A percentile compares a stretch with the other conserved stretches of the same genome.
These are phyloP conservation scores for Podospora anserina DNA, from an alignment of 495 filamentous ascomycete species.

Conservation along the genomic window DNA sequence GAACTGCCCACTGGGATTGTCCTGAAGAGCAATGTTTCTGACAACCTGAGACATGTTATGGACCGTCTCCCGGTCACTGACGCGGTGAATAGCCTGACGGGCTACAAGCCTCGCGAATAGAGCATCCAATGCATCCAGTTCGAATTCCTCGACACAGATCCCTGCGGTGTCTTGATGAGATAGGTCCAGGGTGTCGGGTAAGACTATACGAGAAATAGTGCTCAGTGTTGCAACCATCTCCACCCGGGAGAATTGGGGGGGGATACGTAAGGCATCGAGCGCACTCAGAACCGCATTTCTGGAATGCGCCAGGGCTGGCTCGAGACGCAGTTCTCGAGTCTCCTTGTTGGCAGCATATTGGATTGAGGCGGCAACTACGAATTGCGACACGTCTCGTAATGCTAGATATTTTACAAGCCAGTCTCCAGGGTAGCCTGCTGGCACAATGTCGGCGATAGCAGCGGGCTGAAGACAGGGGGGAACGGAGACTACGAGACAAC, in stretches of 20 bases:
- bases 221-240: constrained; percentile 34
- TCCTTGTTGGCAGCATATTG: constrained; percentile 38
- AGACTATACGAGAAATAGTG: constrained; percentile 31
- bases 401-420: constrained; percentile 36
- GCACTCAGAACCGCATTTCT: constrained; percentile 38
- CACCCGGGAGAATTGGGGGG: constrained; percentile 25
- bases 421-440: constrained; percentile 20
- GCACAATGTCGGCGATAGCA: constrained; percentile 31
- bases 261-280: constrained; percentile 31
- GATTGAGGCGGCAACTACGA: constrained; percentile 36
- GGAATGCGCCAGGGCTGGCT: constrained; percentile 30
- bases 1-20: constrained; percentile 32
- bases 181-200: constrained; percentile 34
- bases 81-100: constrained; percentile 31
- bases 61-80: constrained; percentile 37
- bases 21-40: constrained; percentile 31
- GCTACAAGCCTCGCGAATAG: constrained; percentile 30
- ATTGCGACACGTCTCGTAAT: constrained; percentile 36
- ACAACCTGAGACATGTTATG: constrained; percentile 32
- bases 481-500: constrained; percentile 19
- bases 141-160: constrained; percentile 28
- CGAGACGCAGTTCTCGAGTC: constrained; percentile 32
- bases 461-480: constrained; percentile 14
- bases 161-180: constrained; percentile 15
- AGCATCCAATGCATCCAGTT: constrained; percentile 37